phyloP scores from a whole-genome alignment of 2,329 filamentous ascomycete genomes.

The Dactylella cylindrospora region DNA sequence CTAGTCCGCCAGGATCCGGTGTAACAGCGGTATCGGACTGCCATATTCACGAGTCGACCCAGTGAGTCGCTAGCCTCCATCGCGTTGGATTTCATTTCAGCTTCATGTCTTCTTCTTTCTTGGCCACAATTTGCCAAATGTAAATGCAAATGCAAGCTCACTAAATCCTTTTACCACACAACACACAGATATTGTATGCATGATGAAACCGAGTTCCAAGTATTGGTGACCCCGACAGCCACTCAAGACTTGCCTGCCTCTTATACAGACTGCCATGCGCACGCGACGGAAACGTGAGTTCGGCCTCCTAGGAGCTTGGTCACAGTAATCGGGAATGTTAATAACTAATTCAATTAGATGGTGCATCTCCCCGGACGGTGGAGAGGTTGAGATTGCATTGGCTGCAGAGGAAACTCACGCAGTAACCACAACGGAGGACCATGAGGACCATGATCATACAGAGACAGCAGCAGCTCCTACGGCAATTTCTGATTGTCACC shows the following conservation, averaged over 20 bases:
- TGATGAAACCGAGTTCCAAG: conserved; percentile 21
- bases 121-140: background rate
- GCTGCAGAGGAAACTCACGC: conserved; percentile 9
- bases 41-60: conserved; percentile 31
- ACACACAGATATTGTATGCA: conserved; percentile 30
- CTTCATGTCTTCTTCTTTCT: background rate
- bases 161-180: conserved; percentile 11
- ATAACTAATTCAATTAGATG: conserved; percentile 47
- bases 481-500: conserved; percentile 25
- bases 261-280: conserved; percentile 60
- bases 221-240: conserved; percentile 42
- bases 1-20: conserved; percentile 7
- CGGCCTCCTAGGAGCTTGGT: too few relatives aligned
- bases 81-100: too few relatives aligned
- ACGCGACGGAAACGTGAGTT: conserved; percentile 57
- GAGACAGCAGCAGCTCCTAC: conserved; percentile 4
- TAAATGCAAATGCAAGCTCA: background rate
- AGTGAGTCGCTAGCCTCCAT: conserved; percentile 16
- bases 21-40: conserved; percentile 26
- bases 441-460: conserved; percentile 13
- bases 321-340: background rate
- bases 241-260: conserved; percentile 48
- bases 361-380: conserved; percentile 51
- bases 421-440: conserved; percentile 1
- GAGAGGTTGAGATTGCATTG: conserved; percentile 52